These are phyloP conservation scores for Monilinia laxa DNA, from an alignment of 2,329 filamentous ascomycete genomes.

Conservation along the genomic window DNA sequence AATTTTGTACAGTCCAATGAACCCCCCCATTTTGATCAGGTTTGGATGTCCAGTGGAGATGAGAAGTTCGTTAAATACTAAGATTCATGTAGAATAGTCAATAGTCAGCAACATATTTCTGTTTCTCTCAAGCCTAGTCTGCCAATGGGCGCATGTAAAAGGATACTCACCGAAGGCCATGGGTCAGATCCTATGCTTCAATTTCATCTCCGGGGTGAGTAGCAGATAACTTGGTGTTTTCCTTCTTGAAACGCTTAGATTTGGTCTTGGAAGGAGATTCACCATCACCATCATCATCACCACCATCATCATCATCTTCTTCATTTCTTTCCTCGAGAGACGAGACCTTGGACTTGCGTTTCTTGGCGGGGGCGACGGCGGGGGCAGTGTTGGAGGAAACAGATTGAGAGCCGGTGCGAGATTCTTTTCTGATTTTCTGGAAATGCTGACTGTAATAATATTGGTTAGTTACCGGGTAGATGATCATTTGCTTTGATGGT, in stretches of 20 bases:
- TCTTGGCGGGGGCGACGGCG: conserved; percentile 10
- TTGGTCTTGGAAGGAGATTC: conserved; percentile 17
- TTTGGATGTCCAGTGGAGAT: not conserved
- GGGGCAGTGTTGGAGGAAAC: not conserved
- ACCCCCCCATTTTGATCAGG: not conserved
- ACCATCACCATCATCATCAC: conserved; percentile 22
- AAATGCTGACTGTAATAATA: conserved; percentile 36
- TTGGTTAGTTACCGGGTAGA: conserved; percentile 3
- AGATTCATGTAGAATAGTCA: not conserved
- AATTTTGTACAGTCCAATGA: not conserved
- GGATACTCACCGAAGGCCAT: not conserved
- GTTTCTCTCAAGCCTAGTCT: no score
- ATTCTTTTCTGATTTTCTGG: conserved; percentile 37
- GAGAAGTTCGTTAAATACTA: not conserved
- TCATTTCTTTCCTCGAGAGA: not conserved
- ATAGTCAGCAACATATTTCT: not conserved
- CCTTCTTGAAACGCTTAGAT: conserved; percentile 13
- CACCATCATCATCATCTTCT: conserved; percentile 22
- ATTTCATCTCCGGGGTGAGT: not conserved
- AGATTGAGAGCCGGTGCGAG: not conserved
- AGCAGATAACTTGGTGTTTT: not conserved
- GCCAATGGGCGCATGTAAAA: not conserved
- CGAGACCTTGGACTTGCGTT: conserved; percentile 9
- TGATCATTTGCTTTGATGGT: not conserved
- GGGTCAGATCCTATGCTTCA: not conserved